Evolutionary conservation across 805 yeast genomes (phyloP), one percentile per base, ranked within the genome.

Genomic region (Lipomyces anomalus): DNA sequence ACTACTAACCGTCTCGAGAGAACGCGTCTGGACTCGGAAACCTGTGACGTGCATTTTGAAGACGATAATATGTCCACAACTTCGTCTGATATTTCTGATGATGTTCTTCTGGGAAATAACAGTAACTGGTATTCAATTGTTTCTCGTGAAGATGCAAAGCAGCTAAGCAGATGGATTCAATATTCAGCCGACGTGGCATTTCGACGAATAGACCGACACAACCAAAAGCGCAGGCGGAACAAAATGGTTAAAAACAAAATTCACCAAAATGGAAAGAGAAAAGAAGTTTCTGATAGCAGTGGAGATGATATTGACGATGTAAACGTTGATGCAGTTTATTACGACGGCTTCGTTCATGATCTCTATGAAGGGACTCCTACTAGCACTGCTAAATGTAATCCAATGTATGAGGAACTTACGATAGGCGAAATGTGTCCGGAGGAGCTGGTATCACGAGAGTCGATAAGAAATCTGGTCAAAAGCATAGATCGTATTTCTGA

Each of bases 61-160:
- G 46, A 35, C 23, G 53, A 47, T 16, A 44, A 44, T 6, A 28
- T 21, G 34, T 44, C 55, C 13, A 34, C 38, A 11, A 22, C 47
- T 11, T 48, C 46, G 6, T 43, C 53, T 3, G 51, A 41, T 22
- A 30, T 50, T 4, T 44, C 53, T 4, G 37, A 24, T 16, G 48
- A 44, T 5, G 29, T 35, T n/a, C 23, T 50, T 13, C 36, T 50
- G 13, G 55, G 55, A 16, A 40, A 49, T 21, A 50, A 50, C 38
- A 44, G 35, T 17, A 50, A 50, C 33, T 50, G 55, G 55, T 50
- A 40, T 29, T 41, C 55, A 3, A 48, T 50, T 21, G 43, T 44
- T 18, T 28, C 16, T 7, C 23, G 20, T 4, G 53, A 50, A n/a
- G 55, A 50, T 22, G 55, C 52, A 5, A 28, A 6, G 23, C 53